Conservation (phyloP, 495 filamentous ascomycete genomes). For the Trichoderma virens region DNA sequence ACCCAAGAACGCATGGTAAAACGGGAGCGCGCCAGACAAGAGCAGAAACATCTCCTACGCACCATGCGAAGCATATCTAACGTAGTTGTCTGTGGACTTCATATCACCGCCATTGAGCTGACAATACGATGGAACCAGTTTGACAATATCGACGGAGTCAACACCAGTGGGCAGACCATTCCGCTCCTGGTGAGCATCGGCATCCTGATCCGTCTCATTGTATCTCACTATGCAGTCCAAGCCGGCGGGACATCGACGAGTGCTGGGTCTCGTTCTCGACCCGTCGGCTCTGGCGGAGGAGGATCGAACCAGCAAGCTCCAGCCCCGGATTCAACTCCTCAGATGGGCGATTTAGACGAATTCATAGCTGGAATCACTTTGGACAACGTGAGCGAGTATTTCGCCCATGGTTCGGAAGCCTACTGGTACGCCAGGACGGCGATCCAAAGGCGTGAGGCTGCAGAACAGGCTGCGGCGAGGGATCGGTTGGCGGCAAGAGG, state of each 20-base stretch:
- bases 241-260: not conserved
- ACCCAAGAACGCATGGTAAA: not conserved
- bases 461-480: not conserved
- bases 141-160: not conserved
- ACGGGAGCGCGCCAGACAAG: not conserved
- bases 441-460: not conserved
- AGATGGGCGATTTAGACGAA: not conserved
- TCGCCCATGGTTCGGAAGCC: not conserved
- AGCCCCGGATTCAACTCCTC: not conserved
- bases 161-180: conserved; percentile 5
- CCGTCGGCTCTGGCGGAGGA: not conserved
- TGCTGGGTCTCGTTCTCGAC: not conserved
- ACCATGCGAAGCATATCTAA: conserved; percentile 4
- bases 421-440: not conserved
- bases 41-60: not conserved
- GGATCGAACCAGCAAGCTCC: not conserved
- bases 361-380: not conserved
- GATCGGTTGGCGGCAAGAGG: not conserved
- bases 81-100: not conserved
- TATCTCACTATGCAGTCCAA: not conserved
- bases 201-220: not conserved
- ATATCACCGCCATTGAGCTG: conserved; percentile 10
- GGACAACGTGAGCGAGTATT: not conserved
- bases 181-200: conserved; percentile 9
- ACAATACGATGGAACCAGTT: conserved; percentile 10